Base-by-base conservation (phyloP, 2,329 filamentous ascomycete genomes). In the Claviceps pazoutovae region DNA sequence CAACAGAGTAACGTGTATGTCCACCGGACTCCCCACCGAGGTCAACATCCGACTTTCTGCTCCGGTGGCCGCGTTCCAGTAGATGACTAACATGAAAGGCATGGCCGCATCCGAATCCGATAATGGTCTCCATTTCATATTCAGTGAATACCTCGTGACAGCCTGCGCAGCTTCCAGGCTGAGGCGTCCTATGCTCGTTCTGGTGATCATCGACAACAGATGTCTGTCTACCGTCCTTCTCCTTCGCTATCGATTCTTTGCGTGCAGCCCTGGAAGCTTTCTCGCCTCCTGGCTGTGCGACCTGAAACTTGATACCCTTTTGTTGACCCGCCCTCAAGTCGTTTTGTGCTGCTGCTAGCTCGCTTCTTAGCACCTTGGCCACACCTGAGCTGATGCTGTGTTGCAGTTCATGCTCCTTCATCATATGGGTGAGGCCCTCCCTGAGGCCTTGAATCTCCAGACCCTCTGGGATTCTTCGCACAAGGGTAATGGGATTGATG, bases 361-460 rank as follows among this genome's bases (percentile, higher is more conserved):
- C 93, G 53, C 90, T 88, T 49, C 86, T 76, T 43, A 97, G 73
- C 0, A 97, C 90, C 51, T 81, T 80, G 0, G 93, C 90, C 3
- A 94, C 93, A 1, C 93, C 93, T 44, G 85, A 83, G 57, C 86
- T 91, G 63, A 98, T 96, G 59, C 86, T 93, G 63, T 87, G 82
- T 68, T 97, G 93, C 45, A 98, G 86, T 63, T 97, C 93, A 63
- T 96, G 90, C 67, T 98, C 93, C 59, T 91, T 84, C 64, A 98
- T 86, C 73, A 98, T 89, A 53, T 90, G 85, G 45, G 85, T 84
- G 3, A 98, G 76, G 0, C 91, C 93, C 56, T 95, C 88, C 53
- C 89, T 77, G 6, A 98, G 73, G 0, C 93, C 93, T 59, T 93
- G 84, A 13, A 98, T 94, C 63, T 96, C 88, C 0, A 98, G 74